Base-by-base conservation (phyloP, 495 filamentous ascomycete species). In the Ascodesmis nigricans region DNA sequence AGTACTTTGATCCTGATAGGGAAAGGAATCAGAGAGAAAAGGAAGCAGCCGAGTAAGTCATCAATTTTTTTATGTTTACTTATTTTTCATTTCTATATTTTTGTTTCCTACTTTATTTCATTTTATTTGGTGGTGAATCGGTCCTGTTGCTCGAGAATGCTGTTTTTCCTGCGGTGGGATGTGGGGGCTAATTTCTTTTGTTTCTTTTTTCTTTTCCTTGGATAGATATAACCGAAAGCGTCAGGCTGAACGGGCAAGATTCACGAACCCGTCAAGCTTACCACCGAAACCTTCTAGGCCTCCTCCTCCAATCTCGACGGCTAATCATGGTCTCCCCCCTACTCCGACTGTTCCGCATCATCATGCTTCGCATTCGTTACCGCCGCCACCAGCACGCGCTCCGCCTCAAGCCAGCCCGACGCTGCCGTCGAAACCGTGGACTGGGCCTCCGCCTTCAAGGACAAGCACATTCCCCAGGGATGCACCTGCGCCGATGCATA, bases 191-290 rank as follows among this genome's bases (percentile, higher is more conserved):
- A 50, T 50, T 46, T 42, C 46, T 42, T 42, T 47, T 30, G 34
- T 42, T 42, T 41, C 41, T 45, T 38, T 45, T 45, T 37, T 48
- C 40, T 13, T 29, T 38, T 38, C 21, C 38, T 38, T 37, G 32
- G 42, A 44, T 45, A 52, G 48, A 50, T 52, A 45, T 46, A 52
- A 52, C 51, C 47, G 48, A 33, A 52, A 46, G 37, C 47, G 47
- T 50, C 43, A 52, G 40, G 48, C 48, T 52, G 48, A 52, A 47
- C 49, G 47, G 36, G 48, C 48, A 40, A 46, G 43, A 49, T 52
- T 46, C 47, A 52, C 45, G 32, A 33, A 36, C 33, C 31, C 38
- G 30, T 22, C 29, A 29, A 27, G 38, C 9, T 31, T 41, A 10
- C 37, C 35, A 14, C 36, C 29, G 28, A 21, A 17, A 21, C 23